These are phyloP conservation scores for Calonectria pseudoturangicola DNA, from an alignment of 2,329 filamentous ascomycete genomes.

Conservation along the genomic window DNA sequence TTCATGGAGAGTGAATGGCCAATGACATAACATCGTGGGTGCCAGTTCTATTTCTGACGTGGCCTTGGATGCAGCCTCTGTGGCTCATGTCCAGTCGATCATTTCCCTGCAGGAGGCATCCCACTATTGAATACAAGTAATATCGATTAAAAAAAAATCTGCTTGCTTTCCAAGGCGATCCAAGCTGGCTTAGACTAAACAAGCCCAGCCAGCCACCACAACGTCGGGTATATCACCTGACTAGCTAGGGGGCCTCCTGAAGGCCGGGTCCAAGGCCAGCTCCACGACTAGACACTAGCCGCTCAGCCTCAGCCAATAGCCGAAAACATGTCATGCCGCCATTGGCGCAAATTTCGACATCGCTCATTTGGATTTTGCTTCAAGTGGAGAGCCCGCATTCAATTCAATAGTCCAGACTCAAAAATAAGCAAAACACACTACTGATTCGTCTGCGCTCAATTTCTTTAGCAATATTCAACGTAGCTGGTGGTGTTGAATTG, in stretches of 20 bases:
- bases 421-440: neutral
- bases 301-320: conserved; percentile 11
- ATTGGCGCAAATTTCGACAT: conserved; percentile 6
- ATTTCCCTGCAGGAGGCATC: neutral
- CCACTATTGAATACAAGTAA: neutral
- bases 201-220: conserved; percentile 7
- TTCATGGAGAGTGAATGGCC: neutral
- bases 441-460: neutral
- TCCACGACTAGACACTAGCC: neutral
- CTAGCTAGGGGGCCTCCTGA: neutral
- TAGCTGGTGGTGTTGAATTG: neutral
- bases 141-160: too few relatives aligned
- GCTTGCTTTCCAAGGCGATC: neutral
- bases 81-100: neutral
- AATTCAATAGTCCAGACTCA: neutral
- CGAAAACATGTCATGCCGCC: conserved; percentile 7
- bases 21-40: too few relatives aligned
- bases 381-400: neutral
- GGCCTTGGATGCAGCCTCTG: neutral
- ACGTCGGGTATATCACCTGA: neutral
- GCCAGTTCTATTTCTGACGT: neutral
- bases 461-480: neutral
- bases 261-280: neutral
- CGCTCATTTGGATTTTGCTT: neutral
- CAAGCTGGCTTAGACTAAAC: neutral